phyloP scores from a whole-genome alignment of 1,284 basidiomycete genomes.

The Mycena citricolor region DNA sequence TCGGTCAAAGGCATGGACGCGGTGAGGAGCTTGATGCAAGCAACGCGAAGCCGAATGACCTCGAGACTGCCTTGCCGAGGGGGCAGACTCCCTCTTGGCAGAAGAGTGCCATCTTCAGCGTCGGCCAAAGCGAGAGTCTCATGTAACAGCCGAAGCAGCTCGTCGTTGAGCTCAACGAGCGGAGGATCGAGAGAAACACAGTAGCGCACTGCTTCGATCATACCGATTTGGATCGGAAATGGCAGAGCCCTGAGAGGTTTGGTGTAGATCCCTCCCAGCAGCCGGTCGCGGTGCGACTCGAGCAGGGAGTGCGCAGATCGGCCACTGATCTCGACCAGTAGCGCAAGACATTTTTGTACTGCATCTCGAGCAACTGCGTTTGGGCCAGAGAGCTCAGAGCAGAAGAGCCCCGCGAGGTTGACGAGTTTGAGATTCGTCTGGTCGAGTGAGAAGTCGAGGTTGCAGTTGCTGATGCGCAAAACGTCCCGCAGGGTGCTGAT shows the following conservation, averaged over 20 bases:
- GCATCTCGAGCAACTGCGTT: slow-evolving; percentile 86
- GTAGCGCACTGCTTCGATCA: slow-evolving; percentile 97
- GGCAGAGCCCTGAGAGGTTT: slow-evolving; percentile 97
- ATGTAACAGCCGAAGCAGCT: slow-evolving; percentile 88
- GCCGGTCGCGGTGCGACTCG: slow-evolving; percentile 82
- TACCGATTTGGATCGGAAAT: slow-evolving; percentile 95
- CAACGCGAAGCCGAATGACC: slow-evolving; percentile 90
- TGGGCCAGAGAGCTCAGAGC: slow-evolving; percentile 87
- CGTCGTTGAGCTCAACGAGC: slow-evolving; percentile 88
- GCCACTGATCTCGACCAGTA: slow-evolving; percentile 77
- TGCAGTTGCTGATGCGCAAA: slow-evolving; percentile 69
- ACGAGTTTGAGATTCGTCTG: slow-evolving; percentile 50
- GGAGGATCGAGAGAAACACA: slow-evolving; percentile 84
- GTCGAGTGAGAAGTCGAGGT: slow-evolving; percentile 44
- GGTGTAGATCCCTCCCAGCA: slow-evolving; percentile 89
- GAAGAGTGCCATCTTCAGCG: slow-evolving; percentile 85
- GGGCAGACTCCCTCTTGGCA: slow-evolving; percentile 41
- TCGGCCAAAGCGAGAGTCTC: slow-evolving; percentile 96
- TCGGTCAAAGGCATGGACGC: slow-evolving; percentile 95
- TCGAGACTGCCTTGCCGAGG: slow-evolving; percentile 79
- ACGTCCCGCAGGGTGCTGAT: slow-evolving; percentile 79
- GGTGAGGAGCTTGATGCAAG: slow-evolving; percentile 90
- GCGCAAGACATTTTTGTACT: slow-evolving; percentile 80
- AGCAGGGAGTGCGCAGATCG: slow-evolving; percentile 80
- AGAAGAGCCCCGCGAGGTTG: slow-evolving; percentile 81